Evolutionary conservation across 176 grass and related monocot species (phyloP).

Genomic region (Raddia guianensis): DNA sequence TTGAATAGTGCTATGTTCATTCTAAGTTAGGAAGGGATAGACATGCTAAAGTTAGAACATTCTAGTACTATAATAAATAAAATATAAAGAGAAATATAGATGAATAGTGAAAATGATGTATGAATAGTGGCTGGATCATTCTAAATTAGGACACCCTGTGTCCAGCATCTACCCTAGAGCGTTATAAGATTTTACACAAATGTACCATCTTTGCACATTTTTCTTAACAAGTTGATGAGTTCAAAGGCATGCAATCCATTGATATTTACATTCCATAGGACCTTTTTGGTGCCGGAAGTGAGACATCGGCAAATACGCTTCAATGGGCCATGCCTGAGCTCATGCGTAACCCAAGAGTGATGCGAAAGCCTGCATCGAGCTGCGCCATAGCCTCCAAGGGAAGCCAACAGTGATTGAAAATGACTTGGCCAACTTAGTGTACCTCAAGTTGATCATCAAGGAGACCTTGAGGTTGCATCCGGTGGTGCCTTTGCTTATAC

Average conservation of each 20-base stretch:
- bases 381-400: background rate
- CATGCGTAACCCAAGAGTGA: background rate
- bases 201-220: background rate
- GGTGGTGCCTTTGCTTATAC: background rate
- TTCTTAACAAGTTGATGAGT: background rate
- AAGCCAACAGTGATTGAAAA: background rate
- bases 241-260: background rate
- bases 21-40: too few species aligned
- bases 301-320: background rate
- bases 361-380: constrained; percentile 27
- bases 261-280: background rate
- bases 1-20: too few species aligned
- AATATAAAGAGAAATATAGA: too few species aligned
- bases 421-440: background rate
- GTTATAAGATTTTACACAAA: too few species aligned
- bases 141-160: too few species aligned
- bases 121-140: too few species aligned
- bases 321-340: constrained; percentile 46
- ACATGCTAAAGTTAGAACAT: too few species aligned
- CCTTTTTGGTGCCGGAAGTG: constrained; percentile 18
- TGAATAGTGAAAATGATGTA: too few species aligned
- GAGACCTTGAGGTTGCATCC: constrained; percentile 27
- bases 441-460: constrained; percentile 30
- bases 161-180: too few species aligned
- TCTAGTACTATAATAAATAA: too few species aligned